Evolutionary conservation across 164 flowering plant genomes (phyloP).

Genomic region (Magnolia officinalis): DNA sequence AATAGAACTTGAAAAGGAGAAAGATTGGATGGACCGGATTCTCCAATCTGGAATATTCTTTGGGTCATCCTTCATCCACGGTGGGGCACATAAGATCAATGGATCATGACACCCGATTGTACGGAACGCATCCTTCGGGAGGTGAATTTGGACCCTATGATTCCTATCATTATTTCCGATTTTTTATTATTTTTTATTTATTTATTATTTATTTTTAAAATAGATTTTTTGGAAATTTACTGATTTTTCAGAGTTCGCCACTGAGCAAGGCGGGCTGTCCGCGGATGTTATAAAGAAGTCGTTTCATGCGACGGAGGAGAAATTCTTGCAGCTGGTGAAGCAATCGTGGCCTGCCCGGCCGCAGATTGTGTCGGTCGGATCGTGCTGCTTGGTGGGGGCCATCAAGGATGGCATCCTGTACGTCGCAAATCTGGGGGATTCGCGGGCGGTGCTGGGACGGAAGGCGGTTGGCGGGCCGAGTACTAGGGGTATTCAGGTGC

Average conservation of each 20-base stretch:
- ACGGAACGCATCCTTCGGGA: too few relatives aligned
- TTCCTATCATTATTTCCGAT: not conserved
- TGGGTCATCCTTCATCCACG: too few relatives aligned
- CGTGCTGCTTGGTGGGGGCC: conserved; percentile 46
- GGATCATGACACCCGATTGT: too few relatives aligned
- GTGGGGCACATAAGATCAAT: too few relatives aligned
- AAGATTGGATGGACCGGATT: too few relatives aligned
- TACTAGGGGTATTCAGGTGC: conserved; percentile 18
- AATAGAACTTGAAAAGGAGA: too few relatives aligned
- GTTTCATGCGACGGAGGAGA: conserved; percentile 38
- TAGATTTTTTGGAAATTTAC: too few relatives aligned
- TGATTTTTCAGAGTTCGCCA: conserved; percentile 25
- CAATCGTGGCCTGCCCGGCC: conserved; percentile 29
- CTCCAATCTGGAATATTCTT: too few relatives aligned
- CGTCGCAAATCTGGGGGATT: conserved; percentile 48
- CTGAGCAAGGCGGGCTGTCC: conserved; percentile 43
- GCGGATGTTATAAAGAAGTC: conserved; percentile 41
- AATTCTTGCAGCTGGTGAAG: conserved; percentile 39
- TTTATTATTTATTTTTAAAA: too few relatives aligned
- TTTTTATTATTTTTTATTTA: too few relatives aligned
- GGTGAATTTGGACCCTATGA: too few relatives aligned
- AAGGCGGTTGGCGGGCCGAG: conserved; percentile 13
- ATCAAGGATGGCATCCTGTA: conserved; percentile 33
- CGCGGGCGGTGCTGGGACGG: conserved; percentile 42
- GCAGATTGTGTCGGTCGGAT: conserved; percentile 44